phyloP scores from a whole-genome alignment of 805 yeast genomes.

The Lipomyces yamadae region DNA sequence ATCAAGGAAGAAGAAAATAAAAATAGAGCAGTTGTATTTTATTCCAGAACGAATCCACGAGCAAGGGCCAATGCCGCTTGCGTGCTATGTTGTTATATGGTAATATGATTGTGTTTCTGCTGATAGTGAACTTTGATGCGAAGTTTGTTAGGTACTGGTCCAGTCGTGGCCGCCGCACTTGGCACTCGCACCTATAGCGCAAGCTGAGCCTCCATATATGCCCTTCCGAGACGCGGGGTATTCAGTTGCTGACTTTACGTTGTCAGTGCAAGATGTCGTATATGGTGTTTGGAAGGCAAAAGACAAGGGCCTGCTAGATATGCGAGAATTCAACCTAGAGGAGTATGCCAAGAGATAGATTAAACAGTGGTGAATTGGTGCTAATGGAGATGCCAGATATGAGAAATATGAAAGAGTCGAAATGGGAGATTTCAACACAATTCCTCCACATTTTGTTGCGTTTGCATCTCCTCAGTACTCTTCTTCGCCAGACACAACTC shows the following conservation, averaged over 20 bases:
- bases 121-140: neutral
- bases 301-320: conserved; percentile 84
- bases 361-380: neutral
- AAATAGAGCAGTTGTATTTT: conserved; percentile 87
- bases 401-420: conserved; percentile 95
- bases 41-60: conserved; percentile 79
- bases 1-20: conserved; percentile 69
- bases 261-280: conserved; percentile 91
- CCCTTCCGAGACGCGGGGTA: conserved; percentile 97
- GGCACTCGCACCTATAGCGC: conserved; percentile 91
- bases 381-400: conserved; percentile 20
- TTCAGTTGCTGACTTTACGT: conserved; percentile 90
- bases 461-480: conserved; percentile 88
- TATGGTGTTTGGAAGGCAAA: conserved; percentile 98
- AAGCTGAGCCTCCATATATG: conserved; percentile 90
- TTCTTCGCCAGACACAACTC: conserved; percentile 36
- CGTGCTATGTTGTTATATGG: conserved; percentile 89
- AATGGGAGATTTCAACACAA: conserved; percentile 91
- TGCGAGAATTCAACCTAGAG: conserved; percentile 85
- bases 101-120: conserved; percentile 9
- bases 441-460: conserved; percentile 93
- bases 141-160: conserved; percentile 58
- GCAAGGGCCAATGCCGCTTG: conserved; percentile 94
- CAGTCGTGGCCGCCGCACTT: conserved; percentile 99
- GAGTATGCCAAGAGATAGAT: conserved; percentile 55